Evolutionary conservation across 768 basidiomycete genomes (phyloP).

Genomic region (Suillus lakei): DNA sequence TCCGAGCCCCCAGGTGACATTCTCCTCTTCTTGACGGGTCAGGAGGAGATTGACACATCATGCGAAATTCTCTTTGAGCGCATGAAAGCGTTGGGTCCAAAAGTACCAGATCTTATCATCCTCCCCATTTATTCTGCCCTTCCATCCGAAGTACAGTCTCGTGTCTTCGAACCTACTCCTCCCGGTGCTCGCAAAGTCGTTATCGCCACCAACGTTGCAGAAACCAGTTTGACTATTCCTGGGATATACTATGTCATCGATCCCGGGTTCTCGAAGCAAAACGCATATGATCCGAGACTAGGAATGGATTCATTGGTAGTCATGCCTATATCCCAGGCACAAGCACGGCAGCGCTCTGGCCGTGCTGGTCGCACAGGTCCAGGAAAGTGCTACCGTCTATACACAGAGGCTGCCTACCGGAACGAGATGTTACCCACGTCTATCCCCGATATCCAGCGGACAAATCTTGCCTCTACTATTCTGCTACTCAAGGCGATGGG

Average conservation of each 20-base stretch:
- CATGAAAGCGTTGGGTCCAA: slow-evolving; percentile 98
- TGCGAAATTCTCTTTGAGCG: slow-evolving; percentile 98
- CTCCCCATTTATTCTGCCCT: slow-evolving; percentile 98
- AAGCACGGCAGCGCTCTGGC: slow-evolving; percentile 93
- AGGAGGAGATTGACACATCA: slow-evolving; percentile 97
- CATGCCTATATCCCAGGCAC: slow-evolving; percentile 98
- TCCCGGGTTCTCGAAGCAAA: slow-evolving; percentile 98
- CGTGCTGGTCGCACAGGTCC: slow-evolving; percentile 98
- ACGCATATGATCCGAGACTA: slow-evolving; percentile 94
- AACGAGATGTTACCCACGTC: slow-evolving; percentile 99
- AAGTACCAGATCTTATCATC: slow-evolving; percentile 96
- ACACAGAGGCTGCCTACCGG: slow-evolving; percentile 96
- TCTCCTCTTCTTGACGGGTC: slow-evolving; percentile 96
- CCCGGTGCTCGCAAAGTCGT: slow-evolving; percentile 99
- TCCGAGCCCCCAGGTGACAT: slow-evolving; percentile 98
- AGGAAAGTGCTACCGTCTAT: slow-evolving; percentile 97
- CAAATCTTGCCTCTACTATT: slow-evolving; percentile 91
- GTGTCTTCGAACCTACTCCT: slow-evolving; percentile 97
- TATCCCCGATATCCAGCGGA: slow-evolving; percentile 97
- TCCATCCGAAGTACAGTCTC: slow-evolving; percentile 96
- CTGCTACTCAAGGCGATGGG: slow-evolving; percentile 98
- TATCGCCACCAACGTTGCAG: slow-evolving; percentile 99
- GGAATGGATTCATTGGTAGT: slow-evolving; percentile 99
- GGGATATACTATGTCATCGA: slow-evolving; percentile 99
- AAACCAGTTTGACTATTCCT: slow-evolving; percentile 97